Base-by-base conservation (phyloP, 2,329 filamentous ascomycete genomes). In the Rosellinia necatrix region DNA sequence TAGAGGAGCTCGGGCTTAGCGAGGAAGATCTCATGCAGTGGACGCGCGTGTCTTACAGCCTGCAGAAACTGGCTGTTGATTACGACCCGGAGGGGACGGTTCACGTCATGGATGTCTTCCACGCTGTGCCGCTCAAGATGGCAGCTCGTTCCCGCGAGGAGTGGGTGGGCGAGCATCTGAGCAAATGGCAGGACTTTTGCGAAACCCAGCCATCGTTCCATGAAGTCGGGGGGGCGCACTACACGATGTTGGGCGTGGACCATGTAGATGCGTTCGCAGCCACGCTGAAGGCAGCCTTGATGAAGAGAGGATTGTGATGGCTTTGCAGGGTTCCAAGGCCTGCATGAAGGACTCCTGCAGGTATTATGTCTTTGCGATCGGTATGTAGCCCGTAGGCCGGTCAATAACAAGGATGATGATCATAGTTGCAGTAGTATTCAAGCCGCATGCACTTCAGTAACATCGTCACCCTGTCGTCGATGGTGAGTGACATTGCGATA, bases 41-140 rank as follows among this genome's bases (percentile, higher is more conserved):
- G 75, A 68, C 70, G 0, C 61, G 70, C 17, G 46, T 79, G 1
- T 71, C 75, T 0, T 72, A 65, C 40, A 58, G 62, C 0, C 49
- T 78, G 41, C 73, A 76, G 56, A 66, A 62, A 40, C 72, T 76
- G 40, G 74, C 72, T 2, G 49, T 62, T 0, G 70, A 78, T 13
- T 81, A 80, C 58, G 73, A 79, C 42, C 77, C 77, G 1, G n/a
- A 15, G 0, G 76, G 76, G 0, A 53, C 19, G 0, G 71, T 79
- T 0, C 49, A 54, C 0, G 12, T 27, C 2, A 72, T 79, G 41
- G 77, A 80, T 62, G 67, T 79, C 1, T 79, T 80, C 56, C 70
- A 72, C 29, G 72, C 71, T 1, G 59, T 64, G 4, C 75, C 76
- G 9, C 60, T 73, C 1, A 67, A 59, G 27, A 59, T 57, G 1